Conservation (phyloP, 164 flowering plant genomes). For the Stephania cephalantha region DNA sequence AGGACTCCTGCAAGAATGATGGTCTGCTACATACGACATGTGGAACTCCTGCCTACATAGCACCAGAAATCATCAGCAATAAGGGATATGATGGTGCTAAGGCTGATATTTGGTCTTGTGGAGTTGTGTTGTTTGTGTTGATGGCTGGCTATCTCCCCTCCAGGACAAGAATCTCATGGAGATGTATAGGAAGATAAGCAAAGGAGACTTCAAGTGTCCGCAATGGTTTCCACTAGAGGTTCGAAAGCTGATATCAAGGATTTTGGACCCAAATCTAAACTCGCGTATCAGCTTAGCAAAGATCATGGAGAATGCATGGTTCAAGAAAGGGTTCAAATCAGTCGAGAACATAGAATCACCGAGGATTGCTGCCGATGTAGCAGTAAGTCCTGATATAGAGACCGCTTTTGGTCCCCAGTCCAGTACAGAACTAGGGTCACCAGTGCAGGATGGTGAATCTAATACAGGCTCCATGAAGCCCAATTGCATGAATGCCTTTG, state of each 20-base stretch:
- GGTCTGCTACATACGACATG: conserved; percentile 37
- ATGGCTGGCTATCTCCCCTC: conserved; percentile 38
- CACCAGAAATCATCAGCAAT: conserved; percentile 31
- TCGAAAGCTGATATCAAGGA: conserved; percentile 25
- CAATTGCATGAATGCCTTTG: conserved; percentile 40
- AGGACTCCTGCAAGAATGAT: conserved; percentile 22
- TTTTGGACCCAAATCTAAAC: conserved; percentile 28
- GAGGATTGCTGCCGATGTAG: background rate
- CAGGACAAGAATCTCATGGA: conserved; percentile 35
- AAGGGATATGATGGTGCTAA: conserved; percentile 40
- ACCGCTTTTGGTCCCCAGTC: conserved; percentile 7
- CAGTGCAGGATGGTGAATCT: background rate
- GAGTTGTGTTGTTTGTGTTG: conserved; percentile 32
- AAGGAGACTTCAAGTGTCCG: conserved; percentile 33
- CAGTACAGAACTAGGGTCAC: background rate
- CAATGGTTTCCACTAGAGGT: conserved; percentile 29
- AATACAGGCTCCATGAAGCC: conserved; percentile 21
- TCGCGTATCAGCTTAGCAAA: conserved; percentile 24
- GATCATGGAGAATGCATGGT: conserved; percentile 33
- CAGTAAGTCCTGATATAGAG: conserved; percentile 8
- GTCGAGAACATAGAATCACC: background rate
- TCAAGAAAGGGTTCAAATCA: conserved; percentile 23
- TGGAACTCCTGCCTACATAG: conserved; percentile 40
- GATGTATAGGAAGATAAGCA: conserved; percentile 33
- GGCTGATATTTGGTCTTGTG: conserved; percentile 43